These are phyloP conservation scores for Mrakia hoshinonis DNA, from an alignment of 768 basidiomycete genomes.

Conservation along the genomic window DNA sequence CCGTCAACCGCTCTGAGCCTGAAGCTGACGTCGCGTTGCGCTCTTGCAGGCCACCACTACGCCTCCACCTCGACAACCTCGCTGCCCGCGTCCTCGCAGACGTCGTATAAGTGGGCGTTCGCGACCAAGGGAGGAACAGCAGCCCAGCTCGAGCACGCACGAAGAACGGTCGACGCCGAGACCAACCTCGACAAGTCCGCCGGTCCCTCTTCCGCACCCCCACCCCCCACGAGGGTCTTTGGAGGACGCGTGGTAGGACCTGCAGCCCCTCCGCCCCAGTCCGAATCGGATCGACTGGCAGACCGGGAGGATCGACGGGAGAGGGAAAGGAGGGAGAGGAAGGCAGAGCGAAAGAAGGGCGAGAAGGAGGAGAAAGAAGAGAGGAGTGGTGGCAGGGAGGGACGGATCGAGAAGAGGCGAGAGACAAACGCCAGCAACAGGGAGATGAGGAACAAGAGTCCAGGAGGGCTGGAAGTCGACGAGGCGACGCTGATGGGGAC, in stretches of 20 bases:
- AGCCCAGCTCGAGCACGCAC: constrained; percentile 13
- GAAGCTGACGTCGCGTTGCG: not conserved
- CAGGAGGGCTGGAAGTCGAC: not conserved
- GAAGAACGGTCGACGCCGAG: constrained; percentile 17
- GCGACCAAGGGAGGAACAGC: constrained; percentile 1
- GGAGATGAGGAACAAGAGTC: not conserved
- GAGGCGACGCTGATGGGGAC: no score
- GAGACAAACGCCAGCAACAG: not conserved
- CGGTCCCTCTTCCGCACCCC: constrained; percentile 3
- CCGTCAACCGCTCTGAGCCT: no score
- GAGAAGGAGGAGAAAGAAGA: not conserved
- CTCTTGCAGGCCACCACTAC: constrained; percentile 8
- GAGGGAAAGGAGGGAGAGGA: not conserved
- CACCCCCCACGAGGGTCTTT: not conserved
- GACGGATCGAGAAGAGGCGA: not conserved
- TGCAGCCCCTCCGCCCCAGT: constrained; percentile 2
- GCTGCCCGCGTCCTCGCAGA: constrained; percentile 23
- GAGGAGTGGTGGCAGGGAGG: not conserved
- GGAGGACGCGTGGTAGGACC: constrained; percentile 17
- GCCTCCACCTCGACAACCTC: constrained; percentile 8
- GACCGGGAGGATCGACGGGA: constrained; percentile 5
- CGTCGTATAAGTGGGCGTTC: constrained; percentile 28
- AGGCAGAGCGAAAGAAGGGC: not conserved
- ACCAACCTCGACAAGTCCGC: constrained; percentile 9
- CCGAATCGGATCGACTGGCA: constrained; percentile 10